phyloP scores from a whole-genome alignment of 768 basidiomycete species.

The Calocybe cyanea region DNA sequence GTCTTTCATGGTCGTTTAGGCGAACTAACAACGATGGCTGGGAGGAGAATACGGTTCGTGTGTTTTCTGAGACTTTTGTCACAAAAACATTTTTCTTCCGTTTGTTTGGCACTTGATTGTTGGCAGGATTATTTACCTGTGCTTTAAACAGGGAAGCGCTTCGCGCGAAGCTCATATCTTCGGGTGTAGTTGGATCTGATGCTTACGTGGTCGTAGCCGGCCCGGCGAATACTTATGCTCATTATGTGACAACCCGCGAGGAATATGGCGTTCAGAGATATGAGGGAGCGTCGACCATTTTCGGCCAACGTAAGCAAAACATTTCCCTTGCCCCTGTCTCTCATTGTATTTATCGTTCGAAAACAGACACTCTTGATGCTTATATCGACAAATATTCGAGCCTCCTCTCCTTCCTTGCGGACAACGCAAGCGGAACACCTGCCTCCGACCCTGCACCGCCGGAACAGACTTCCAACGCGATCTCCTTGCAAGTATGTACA shows the following conservation, averaged over 20 bases:
- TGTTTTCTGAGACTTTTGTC: conserved; percentile 9
- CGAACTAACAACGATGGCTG: conserved; percentile 82
- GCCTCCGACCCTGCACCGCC: conserved; percentile 62
- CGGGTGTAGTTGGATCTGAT: conserved; percentile 58
- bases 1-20: conserved; percentile 28
- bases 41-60: conserved; percentile 65
- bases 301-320: conserved; percentile 57
- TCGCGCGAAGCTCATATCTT: conserved; percentile 58
- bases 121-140: conserved; percentile 5
- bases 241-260: conserved; percentile 70
- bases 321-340: neutral
- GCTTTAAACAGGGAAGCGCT: conserved; percentile 56
- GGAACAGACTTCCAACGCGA: conserved; percentile 61
- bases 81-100: neutral
- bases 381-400: conserved; percentile 74
- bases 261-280: conserved; percentile 75
- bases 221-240: conserved; percentile 78
- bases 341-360: no score
- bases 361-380: conserved; percentile 68
- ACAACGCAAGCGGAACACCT: conserved; percentile 42
- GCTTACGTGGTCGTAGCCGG: conserved; percentile 78
- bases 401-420: conserved; percentile 60
- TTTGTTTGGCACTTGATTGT: neutral
- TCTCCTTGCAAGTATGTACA: conserved; percentile 56
- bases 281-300: conserved; percentile 79